Percentiles rank a stretch among this genome's conserved stretches.
Conservation (phyloP, 305 asterid species). For the Fraxinus greggii region DNA sequence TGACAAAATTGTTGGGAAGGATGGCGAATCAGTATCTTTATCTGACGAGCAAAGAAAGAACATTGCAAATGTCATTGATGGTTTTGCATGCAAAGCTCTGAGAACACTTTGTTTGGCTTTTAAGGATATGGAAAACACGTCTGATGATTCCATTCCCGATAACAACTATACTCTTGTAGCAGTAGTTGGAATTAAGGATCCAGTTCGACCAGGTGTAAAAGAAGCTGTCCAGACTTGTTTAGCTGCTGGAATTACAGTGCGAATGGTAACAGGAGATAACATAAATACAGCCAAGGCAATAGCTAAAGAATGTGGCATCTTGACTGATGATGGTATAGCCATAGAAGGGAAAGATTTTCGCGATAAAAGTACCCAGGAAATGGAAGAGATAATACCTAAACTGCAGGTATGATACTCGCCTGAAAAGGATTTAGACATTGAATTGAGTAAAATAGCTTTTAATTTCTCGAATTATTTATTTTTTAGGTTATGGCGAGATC, state of each 20-base stretch:
- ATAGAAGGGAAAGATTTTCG: slow-evolving; percentile 74
- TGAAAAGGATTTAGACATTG: not conserved
- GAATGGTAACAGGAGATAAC: slow-evolving; percentile 91
- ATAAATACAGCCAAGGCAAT: slow-evolving; percentile 79
- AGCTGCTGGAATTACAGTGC: slow-evolving; percentile 63
- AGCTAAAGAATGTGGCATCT: slow-evolving; percentile 81
- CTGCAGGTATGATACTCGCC: slow-evolving; percentile 47
- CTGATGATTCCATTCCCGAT: slow-evolving; percentile 50
- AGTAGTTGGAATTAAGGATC: slow-evolving; percentile 77
- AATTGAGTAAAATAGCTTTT: slow-evolving; percentile 3
- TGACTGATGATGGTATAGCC: slow-evolving; percentile 66
- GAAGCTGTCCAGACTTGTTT: slow-evolving; percentile 73
- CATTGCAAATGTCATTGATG: slow-evolving; percentile 45
- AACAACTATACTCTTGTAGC: slow-evolving; percentile 59
- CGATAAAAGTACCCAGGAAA: slow-evolving; percentile 46
- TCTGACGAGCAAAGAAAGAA: slow-evolving; percentile 51
- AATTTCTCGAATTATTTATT: not conserved
- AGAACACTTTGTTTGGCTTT: slow-evolving; percentile 77
- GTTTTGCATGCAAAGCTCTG: slow-evolving; percentile 65
- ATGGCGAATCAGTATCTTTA: slow-evolving; percentile 49
- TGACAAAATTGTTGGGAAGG: slow-evolving; percentile 48
- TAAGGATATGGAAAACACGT: slow-evolving; percentile 38
- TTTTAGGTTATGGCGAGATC: slow-evolving; percentile 76
- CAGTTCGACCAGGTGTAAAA: slow-evolving; percentile 73
- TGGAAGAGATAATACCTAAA: slow-evolving; percentile 59